Evolutionary conservation across 257 asterid species (phyloP), one percentile per base, ranked within the genome.

Genomic region (Capsicum pubescens): DNA sequence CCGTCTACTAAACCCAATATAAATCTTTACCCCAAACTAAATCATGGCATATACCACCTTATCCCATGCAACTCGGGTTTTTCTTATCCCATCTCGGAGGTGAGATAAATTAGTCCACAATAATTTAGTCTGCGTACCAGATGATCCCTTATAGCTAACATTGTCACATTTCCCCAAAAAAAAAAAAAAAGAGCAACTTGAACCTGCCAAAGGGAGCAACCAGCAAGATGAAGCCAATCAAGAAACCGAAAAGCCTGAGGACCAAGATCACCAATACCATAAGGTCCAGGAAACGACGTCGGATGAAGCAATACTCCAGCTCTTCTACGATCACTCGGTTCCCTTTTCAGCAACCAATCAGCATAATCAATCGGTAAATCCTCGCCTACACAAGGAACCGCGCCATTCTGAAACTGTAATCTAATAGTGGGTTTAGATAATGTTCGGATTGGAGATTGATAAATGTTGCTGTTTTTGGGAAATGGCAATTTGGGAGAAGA

Each of bases 191-290:
- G 35, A 6, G 6, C n/a, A 83, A 64, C 79, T 77, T 77, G 16
- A 46, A 93, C 99, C 97, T 97, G 99, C 99, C 99, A 95, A 86
- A 97, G 91, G 48, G 98, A 92, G 92, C 99, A 97, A 69, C 99
- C 99, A 17, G 99, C 90, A 50, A 81, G 89, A 72, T 92, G 93
- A 86, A 97, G 99, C 98, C 98, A 97, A 77, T 97, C 98, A 76
- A 97, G 86, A 90, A 97, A 97, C 44, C 84, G 85, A 56, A 92
- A 95, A 12, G 98, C 97, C 74, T 91, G 94, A 8, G 91, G 86
- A 3, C 99, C 99, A 50, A 97, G 98, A 86, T 97, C 99, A 6
- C 99, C 99, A 48, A 97, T 89, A 85, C 99, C 99, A 66, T 91
- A 92, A 39, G 98, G 98, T 0, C 99, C 99, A 32, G 93, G 93